Base-by-base conservation (phyloP, 768 basidiomycete species). In the Rhodosporidiobolus sp. region DNA sequence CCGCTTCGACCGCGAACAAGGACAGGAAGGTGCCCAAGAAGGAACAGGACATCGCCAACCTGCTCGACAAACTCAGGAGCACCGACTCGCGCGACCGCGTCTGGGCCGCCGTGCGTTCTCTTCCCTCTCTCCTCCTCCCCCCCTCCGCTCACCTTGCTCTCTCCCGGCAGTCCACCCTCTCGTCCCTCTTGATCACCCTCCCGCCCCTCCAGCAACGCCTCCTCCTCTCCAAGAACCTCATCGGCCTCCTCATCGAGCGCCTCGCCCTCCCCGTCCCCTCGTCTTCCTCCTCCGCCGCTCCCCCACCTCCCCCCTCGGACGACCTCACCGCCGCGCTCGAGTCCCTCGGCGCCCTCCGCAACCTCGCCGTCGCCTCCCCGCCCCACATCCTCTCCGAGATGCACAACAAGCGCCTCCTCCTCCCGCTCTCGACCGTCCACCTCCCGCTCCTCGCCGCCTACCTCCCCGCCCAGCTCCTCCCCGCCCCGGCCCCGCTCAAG, bases 371-470 rank as follows among this genome's bases (percentile, higher is more conserved):
- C 53, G 63, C 71, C 16, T 61, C 54, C 8, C 71, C 71, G 22
- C 61, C 71, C 4, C 68, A 72, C 46, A 55, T 76, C 55, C 57
- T 76, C 57, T 73, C 75, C 28, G 75, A 76, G 54, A 76, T 76
- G 71, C 72, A 73, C 71, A 76, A 76, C 75, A 76, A 76, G 62
- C 67, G 69, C 20, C 61, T 76, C 49, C 68, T 76, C 57, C 71
- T 70, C 55, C 75, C 71, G 2, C 72, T 73, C 69, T 34, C 61
- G n/a, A 6, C 56, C 19, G 49, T 65, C 46, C 75, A 73, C 72
- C 32, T 73, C 22, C 75, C 75, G 26, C 68, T 73, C 62, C 71
- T 76, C 63, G 17, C 49, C 20, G 22, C 48, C 46, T 69, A 63
- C 65, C 71, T 76, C 32, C 68, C 68, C 7, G 22, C 48, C 14